Base-by-base conservation (phyloP, 768 basidiomycete species). In the Serendipita vermifera region DNA sequence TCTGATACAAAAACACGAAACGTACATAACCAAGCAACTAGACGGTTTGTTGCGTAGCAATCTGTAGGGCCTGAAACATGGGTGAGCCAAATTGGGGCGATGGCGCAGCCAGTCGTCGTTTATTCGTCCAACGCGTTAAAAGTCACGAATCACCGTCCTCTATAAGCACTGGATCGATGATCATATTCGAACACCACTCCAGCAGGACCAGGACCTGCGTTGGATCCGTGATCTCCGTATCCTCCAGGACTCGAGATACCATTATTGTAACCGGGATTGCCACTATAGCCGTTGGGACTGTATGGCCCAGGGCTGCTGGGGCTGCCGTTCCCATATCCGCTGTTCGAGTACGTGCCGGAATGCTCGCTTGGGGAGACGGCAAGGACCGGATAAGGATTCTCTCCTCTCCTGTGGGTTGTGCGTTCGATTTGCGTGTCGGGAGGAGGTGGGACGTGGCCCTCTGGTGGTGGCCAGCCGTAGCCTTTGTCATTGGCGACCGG, bases 311-410 rank as follows among this genome's bases (percentile, higher is more conserved):
- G 46, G 32, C 46, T 51, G 7, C 22, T 51, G 7, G 46, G 46
- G 3, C 46, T 51, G 9, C 9, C n/a, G n/a, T n/a, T 36, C 9
- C 35, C n/a, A 27, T 51, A 51, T 15, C 24, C 24, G 9, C 9
- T 15, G 22, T 5, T 15, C 9, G 20, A 24, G 46, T 51, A 51
- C n/a, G 9, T n/a, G 9, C 9, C 35, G 46, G n/a, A 27, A 31
- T 51, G 20, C 46, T n/a, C 46, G 35, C 35, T 36, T n/a, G 35
- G 9, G 35, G 9, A 9, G 9, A n/a, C 9, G n/a, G 35, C 9
- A n/a, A 36, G 35, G 46, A 51, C 46, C n/a, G 46, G 46, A n/a
- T 51, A 51, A 22, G 46, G 46, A n/a, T 51, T 51, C 46, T 51
- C 46, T n/a, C 46, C 46, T 51, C 46, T 4, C n/a, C 46, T 22